Evolutionary conservation across 345 rosid species (phyloP), one percentile per base, ranked within the genome.

Genomic region (Gossypium longicalyx): DNA sequence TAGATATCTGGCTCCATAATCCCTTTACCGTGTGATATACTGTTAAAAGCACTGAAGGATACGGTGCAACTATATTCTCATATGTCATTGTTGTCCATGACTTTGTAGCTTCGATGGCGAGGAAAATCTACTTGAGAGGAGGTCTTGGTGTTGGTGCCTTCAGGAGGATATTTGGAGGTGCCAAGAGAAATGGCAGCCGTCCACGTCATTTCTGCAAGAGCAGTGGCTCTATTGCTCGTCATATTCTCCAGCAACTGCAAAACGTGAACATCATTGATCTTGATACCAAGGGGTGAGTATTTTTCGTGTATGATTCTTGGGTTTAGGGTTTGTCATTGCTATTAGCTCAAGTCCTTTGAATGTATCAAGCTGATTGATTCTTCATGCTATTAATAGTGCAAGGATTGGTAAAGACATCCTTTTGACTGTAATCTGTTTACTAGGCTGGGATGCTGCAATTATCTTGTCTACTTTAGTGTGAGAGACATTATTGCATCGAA

Each of bases 61-160:
- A 13, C 16, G 13, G 12, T 48, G 52, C 52, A 48, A 3, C 52
- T 12, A 48, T 10, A 2, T 48, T 13, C 65, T 27, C 65, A 60
- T 29, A 29, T 25, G 27, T 2, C 10, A 2, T 9, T 8, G 0
- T 60, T 60, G 9, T 27, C 4, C n/a, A 60, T 60, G 15, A 15
- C 65, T 60, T 60, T 60, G 43, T 60, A 60, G 65, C 65, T 60
- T 60, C 66, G 89, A 45, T 10, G 64, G 7, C 1, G 41, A 34
- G 7, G 41, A 34, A 34, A 34, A 34, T 34, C 41, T 34, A 34
- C 41, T 34, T 34, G 41, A 34, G 41, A 34, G 41, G 7, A 4
- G 41, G 41, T 34, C 41, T 34, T 34, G 41, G 41, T 34, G 41
- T 34, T 34, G 41, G 41, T 34, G 41, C 41, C 41, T 34, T 34